These are phyloP conservation scores for Sporothrix euskadiensis DNA, from an alignment of 2,329 filamentous ascomycete genomes.

Conservation along the genomic window DNA sequence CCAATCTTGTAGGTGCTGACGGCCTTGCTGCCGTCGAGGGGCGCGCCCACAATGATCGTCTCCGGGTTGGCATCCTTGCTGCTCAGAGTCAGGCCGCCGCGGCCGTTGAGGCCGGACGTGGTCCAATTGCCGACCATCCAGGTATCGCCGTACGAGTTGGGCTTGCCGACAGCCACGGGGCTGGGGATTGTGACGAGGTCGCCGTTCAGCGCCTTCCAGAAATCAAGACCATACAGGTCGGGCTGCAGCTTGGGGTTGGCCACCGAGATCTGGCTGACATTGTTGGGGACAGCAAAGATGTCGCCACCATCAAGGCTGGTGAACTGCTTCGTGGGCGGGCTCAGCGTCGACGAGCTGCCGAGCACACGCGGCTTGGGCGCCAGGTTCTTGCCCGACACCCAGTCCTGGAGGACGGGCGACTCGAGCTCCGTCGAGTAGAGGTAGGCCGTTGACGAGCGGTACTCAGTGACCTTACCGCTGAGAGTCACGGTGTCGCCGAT, in stretches of 20 bases:
- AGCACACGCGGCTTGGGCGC: conserved; percentile 54
- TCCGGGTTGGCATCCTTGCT: conserved; percentile 68
- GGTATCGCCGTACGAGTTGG: conserved; percentile 66
- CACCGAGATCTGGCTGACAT: conserved; percentile 56
- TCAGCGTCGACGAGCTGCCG: conserved; percentile 54
- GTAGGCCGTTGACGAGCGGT: conserved; percentile 56
- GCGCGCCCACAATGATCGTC: conserved; percentile 63
- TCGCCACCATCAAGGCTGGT: conserved; percentile 64
- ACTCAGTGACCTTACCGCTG: conserved; percentile 60
- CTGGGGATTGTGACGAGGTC: conserved; percentile 65
- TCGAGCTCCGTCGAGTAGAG: conserved; percentile 65
- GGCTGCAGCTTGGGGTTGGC: conserved; percentile 64
- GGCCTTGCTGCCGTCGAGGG: conserved; percentile 65
- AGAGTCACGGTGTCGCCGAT: conserved; percentile 65
- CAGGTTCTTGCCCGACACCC: conserved; percentile 12
- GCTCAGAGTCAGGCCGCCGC: conserved; percentile 65
- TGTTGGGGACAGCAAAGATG: conserved; percentile 66
- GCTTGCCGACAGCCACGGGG: conserved; percentile 58
- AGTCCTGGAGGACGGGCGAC: conserved; percentile 38
- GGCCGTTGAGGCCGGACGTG: conserved; percentile 61
- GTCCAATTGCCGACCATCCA: conserved; percentile 69
- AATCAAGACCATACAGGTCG: conserved; percentile 65
- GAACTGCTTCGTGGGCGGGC: conserved; percentile 63
- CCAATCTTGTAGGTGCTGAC: conserved; percentile 62
- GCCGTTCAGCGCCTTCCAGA: conserved; percentile 69